Percentiles rank a stretch among this genome's conserved stretches.
Evolutionary conservation across 257 asterid species (phyloP).

Genomic region (Solanum bulbocastanum): DNA sequence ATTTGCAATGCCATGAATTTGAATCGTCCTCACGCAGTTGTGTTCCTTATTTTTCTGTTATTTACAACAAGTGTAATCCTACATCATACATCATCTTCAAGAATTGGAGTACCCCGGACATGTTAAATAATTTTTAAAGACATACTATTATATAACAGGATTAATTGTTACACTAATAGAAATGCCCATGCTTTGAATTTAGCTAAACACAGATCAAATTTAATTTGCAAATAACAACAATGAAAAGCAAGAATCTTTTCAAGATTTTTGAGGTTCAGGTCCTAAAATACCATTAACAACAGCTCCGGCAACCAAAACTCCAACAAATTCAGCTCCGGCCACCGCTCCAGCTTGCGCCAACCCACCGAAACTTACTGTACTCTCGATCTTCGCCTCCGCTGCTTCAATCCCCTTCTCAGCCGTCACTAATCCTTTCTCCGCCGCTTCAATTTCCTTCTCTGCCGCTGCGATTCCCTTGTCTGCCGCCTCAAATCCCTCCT

Average conservation of each 20-base stretch:
- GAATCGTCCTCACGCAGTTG: not conserved
- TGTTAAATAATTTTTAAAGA: not conserved
- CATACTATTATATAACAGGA: not conserved
- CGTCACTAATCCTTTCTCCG: constrained; percentile 43
- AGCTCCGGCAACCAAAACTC: constrained; percentile 50
- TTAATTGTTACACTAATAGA: not conserved
- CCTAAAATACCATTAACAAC: constrained; percentile 73
- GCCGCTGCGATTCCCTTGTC: constrained; percentile 55
- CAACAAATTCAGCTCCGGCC: constrained; percentile 58
- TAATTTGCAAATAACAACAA: not conserved
- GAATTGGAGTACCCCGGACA: not conserved
- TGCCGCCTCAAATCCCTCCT: constrained; percentile 77
- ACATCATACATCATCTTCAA: not conserved
- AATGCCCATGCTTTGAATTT: not conserved
- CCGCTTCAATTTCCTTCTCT: constrained; percentile 45
- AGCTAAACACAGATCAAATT: not conserved
- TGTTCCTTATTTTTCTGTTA: not conserved
- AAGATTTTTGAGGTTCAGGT: constrained; percentile 64
- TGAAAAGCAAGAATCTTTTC: constrained; percentile 3
- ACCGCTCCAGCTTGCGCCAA: constrained; percentile 76
- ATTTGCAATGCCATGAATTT: not conserved
- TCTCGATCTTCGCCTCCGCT: constrained; percentile 48
- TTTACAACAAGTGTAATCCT: not conserved
- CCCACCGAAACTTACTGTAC: constrained; percentile 42
- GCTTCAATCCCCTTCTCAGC: constrained; percentile 42